Conservation (phyloP, 257 asterid species). For the Eustoma russellianum region DNA sequence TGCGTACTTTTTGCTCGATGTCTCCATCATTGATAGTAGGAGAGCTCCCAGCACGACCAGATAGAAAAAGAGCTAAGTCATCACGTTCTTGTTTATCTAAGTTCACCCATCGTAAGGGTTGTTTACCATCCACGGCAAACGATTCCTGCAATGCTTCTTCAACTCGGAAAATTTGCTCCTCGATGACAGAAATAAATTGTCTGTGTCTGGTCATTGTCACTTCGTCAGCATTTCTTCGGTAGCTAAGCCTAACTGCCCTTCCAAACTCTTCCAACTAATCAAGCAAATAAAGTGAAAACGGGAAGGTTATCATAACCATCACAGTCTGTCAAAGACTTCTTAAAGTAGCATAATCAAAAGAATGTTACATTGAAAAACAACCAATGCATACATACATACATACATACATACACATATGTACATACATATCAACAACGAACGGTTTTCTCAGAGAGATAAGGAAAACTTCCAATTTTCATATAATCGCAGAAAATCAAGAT, state of each 20-base stretch:
- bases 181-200: slow-evolving; percentile 61
- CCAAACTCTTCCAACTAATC: slow-evolving; percentile 85
- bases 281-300: slow-evolving; percentile 3
- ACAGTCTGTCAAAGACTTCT: too few relatives aligned
- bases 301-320: slow-evolving; percentile 7
- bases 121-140: slow-evolving; percentile 33
- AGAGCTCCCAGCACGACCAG: slow-evolving; percentile 38
- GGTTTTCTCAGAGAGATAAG: not conserved
- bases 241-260: slow-evolving; percentile 68
- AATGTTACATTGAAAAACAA: not conserved
- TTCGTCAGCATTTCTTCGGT: slow-evolving; percentile 55
- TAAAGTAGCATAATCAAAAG: too few relatives aligned
- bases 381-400: not conserved
- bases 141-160: slow-evolving; percentile 56
- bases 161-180: slow-evolving; percentile 53
- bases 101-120: slow-evolving; percentile 64
- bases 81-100: slow-evolving; percentile 64
- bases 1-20: slow-evolving; percentile 13
- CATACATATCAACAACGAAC: not conserved
- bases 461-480: not conserved
- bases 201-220: slow-evolving; percentile 55
- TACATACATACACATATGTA: too few relatives aligned
- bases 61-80: slow-evolving; percentile 71
- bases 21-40: slow-evolving; percentile 22
- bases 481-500: not conserved